phyloP scores from a whole-genome alignment of 148 eudicot genomes.

The Oxyria digyna region DNA sequence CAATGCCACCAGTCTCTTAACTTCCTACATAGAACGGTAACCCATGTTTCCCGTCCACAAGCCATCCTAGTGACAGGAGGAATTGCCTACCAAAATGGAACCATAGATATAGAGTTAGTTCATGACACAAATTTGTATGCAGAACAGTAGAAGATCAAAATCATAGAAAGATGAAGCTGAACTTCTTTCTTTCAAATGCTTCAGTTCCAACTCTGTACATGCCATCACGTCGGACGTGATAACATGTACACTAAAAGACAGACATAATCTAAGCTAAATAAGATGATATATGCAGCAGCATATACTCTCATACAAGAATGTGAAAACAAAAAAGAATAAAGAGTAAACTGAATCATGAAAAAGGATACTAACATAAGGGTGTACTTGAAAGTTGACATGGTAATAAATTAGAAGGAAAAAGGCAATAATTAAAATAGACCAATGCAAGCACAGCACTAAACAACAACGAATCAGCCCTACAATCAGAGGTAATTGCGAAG shows the following conservation, averaged over 20 bases:
- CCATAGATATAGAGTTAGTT: neutral
- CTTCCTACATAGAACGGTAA: slow-evolving; percentile 90
- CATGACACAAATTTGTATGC: neutral
- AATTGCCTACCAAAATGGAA: slow-evolving; percentile 46
- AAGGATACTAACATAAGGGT: neutral
- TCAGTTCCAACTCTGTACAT: neutral
- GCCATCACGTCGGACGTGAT: neutral
- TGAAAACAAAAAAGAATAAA: neutral
- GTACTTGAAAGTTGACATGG: neutral
- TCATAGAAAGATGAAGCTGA: neutral
- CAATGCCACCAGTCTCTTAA: slow-evolving; percentile 99
- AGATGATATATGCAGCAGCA: neutral
- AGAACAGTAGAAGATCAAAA: neutral
- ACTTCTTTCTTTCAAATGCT: neutral
- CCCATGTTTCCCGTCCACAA: slow-evolving; percentile 83
- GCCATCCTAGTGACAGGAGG: slow-evolving; percentile 92
- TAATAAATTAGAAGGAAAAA: neutral
- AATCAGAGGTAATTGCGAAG: neutral
- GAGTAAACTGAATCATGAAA: neutral
- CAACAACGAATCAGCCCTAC: neutral
- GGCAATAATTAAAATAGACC: neutral
- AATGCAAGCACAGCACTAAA: neutral
- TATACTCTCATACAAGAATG: neutral
- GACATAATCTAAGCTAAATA: neutral
- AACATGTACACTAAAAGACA: neutral